Conservation (phyloP, 2,329 filamentous ascomycete species). For the Epicoccum nigrum region DNA sequence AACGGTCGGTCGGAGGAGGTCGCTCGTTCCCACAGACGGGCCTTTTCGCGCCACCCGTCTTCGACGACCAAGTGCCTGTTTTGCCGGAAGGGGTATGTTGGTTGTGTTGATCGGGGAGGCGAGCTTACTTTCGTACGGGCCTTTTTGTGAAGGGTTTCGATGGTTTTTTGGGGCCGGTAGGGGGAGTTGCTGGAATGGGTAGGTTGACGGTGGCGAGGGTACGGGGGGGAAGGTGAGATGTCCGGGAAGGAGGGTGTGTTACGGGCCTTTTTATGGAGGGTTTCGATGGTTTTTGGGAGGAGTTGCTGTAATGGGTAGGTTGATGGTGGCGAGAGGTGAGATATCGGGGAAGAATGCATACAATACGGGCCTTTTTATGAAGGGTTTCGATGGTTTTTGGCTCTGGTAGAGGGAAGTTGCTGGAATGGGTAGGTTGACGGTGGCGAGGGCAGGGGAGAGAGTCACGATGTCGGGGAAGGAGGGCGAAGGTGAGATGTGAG, state of each 20-base stretch:
- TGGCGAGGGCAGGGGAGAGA: not conserved
- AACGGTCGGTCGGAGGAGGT: too few species aligned
- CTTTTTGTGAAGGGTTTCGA: constrained; percentile 2
- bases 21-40: constrained; percentile 5
- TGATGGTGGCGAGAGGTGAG: too few species aligned
- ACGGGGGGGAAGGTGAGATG: not conserved
- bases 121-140: constrained; percentile 1
- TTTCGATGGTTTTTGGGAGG: not conserved
- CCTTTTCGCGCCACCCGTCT: constrained; percentile 16
- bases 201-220: not conserved
- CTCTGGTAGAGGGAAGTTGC: not conserved
- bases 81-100: constrained; percentile 4
- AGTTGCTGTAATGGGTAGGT: constrained; percentile 5
- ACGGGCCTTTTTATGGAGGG: too few species aligned
- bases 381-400: not conserved
- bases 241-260: not conserved
- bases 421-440: not conserved
- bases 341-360: not conserved
- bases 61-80: not conserved
- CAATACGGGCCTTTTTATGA: constrained; percentile 8
- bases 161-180: too few species aligned
- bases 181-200: not conserved
- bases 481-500: not conserved
- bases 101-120: not conserved
- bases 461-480: not conserved